Percentiles rank a stretch among this genome's conserved stretches.
These are phyloP conservation scores for Pichia sorboxylosa DNA, from an alignment of 1,139 yeast species.

Conservation along the genomic window DNA sequence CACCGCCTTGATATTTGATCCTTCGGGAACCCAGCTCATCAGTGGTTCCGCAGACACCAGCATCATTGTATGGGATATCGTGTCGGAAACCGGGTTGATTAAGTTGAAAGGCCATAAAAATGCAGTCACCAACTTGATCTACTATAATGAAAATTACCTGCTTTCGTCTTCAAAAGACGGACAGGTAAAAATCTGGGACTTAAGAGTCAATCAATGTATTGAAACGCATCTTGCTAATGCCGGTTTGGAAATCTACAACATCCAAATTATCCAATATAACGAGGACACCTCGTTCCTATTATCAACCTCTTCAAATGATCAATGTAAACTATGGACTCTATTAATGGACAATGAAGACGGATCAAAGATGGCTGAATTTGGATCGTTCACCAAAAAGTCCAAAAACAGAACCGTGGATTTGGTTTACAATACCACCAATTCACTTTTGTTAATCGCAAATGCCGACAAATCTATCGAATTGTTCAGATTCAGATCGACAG, in stretches of 20 bases:
- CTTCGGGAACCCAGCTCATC: constrained; percentile 69
- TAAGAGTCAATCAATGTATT: constrained; percentile 76
- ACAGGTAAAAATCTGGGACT: constrained; percentile 82
- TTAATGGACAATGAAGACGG: constrained; percentile 41
- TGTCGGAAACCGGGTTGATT: constrained; percentile 80
- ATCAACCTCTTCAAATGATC: constrained; percentile 73
- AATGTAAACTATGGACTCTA: constrained; percentile 71
- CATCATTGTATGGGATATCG: constrained; percentile 88
- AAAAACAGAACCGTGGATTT: constrained; percentile 62
- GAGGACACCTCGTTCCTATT: constrained; percentile 34
- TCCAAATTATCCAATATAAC: constrained; percentile 28
- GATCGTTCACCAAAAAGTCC: constrained; percentile 66
- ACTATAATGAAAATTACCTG: constrained; percentile 55
- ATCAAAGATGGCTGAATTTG: constrained; percentile 38
- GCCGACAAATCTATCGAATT: constrained; percentile 74
- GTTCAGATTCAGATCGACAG: constrained; percentile 65
- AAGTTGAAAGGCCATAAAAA: constrained; percentile 85
- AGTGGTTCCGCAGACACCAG: constrained; percentile 82
- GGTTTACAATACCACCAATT: constrained; percentile 37
- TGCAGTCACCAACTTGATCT: constrained; percentile 62
- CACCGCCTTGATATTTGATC: constrained; percentile 57
- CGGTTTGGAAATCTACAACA: constrained; percentile 82
- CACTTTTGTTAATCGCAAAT: constrained; percentile 59
- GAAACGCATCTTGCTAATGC: constrained; percentile 93
- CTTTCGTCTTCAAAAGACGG: constrained; percentile 83